These are phyloP conservation scores for Fusarium scirpi DNA, from an alignment of 2,329 filamentous ascomycete species.

Conservation along the genomic window DNA sequence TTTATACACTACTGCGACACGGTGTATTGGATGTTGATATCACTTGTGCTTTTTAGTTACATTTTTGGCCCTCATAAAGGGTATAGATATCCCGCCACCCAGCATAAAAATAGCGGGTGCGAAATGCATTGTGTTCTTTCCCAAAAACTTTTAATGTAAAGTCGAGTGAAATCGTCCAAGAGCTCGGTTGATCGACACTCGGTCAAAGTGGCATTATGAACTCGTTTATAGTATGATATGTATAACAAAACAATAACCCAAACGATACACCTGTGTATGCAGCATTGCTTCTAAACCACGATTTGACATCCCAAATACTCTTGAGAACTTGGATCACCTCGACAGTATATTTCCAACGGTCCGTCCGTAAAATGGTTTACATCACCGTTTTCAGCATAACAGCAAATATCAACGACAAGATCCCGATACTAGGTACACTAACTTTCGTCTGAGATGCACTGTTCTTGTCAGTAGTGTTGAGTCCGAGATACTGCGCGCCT, in stretches of 20 bases:
- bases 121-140: slow-evolving; percentile 16
- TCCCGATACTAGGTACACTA: background rate
- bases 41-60: slow-evolving; percentile 31
- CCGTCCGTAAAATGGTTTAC: background rate
- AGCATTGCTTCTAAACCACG: background rate
- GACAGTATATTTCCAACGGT: background rate
- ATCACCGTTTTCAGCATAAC: slow-evolving; percentile 10
- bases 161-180: background rate
- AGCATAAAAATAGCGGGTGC: slow-evolving; percentile 4
- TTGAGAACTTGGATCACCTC: background rate
- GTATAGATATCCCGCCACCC: slow-evolving; percentile 41
- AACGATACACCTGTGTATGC: background rate
- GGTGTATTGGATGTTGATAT: slow-evolving; percentile 27
- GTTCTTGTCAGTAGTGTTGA: slow-evolving; percentile 56
- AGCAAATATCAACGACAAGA: slow-evolving; percentile 17
- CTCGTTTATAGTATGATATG: background rate
- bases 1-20: background rate
- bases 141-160: background rate
- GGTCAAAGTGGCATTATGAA: background rate
- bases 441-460: slow-evolving; percentile 29
- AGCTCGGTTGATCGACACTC: background rate
- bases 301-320: background rate
- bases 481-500: slow-evolving; percentile 81
- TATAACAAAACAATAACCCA: background rate
- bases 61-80: slow-evolving; percentile 29